Base-by-base conservation (phyloP, 164 flowering plant genomes). In the Piper longum region DNA sequence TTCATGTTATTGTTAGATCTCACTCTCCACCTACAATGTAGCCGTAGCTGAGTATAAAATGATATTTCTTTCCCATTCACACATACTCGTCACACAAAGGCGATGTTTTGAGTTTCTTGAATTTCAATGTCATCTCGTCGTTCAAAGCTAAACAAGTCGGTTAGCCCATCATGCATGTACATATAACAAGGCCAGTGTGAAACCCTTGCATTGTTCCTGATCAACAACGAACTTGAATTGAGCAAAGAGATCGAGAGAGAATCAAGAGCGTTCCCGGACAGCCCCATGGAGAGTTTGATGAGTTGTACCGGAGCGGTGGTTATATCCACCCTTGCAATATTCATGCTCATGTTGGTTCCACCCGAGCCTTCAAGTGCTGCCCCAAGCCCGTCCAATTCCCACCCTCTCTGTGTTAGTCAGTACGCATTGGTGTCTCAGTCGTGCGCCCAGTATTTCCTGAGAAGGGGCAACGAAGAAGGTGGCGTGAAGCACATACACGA, bases 351-450 rank as follows among this genome's bases (percentile, higher is more conserved):
- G 12, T 14, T 48, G 52, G 3, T 8, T 9, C 52, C 14, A 8
- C 3, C 52, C 52, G 12, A 48, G 14, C 52, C 14, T 14, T 48
- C 52, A 5, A 48, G 52, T 9, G 52, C 14, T 48, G 52, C 52
- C 7, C 8, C 48, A 44, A 11, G 48, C 11, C 8, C 48, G 7
- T 5, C 8, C 48, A 6, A 44, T 19, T 9, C 59, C 11, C 19
- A 12, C 12, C 65, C 56, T 14, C 65, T 52, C 13, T 63, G 65
- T 14, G 4, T 63, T n/a, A 18, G 41, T 7, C 65, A 63, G 39
- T 63, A 16, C 43, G 40, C 65, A 19, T 4, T 63, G 16, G 65
- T 56, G 13, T 52, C 16, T 43, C n/a, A 40, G 39, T 57, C 65
- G 13, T 63, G 65, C 36, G 57, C 57, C 52, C 52, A n/a, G 2